Evolutionary conservation across 345 rosid species (phyloP), one percentile per base, ranked within the genome.

Genomic region (Ceriops decandra): DNA sequence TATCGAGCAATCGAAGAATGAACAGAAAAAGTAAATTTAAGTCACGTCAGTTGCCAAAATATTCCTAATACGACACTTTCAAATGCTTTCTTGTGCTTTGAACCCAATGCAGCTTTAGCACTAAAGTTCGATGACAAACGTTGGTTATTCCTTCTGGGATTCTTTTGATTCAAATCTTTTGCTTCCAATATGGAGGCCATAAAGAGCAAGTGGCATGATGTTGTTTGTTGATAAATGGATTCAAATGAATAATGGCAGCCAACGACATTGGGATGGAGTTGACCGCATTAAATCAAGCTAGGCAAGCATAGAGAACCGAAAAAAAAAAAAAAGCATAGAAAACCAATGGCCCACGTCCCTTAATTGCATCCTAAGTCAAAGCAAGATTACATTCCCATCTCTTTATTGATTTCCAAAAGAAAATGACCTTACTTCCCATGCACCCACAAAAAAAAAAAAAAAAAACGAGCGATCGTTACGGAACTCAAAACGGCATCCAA

Each of bases 181-280:
- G 81, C 74, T 63, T 57, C 84, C 79, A 69, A 68, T 28, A 16
- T 62, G 80, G 84, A 72, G 72, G 74, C 74, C 77, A 67, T 33
- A 80, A 77, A 77, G 79, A 62, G 57, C 26, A 56, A 33, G 19
- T 15, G 60, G 6, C 32, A 82, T 70, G 32, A 82, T 73, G 33
- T 65, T 73, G 87, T 66, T 76, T 62, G 62, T 62, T 52, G 46
- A 27, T 35, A 28, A 64, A 47, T 36, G 52, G 17, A 15, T 54
- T 68, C 52, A 27, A 59, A 57, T 53, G 59, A 71, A 52, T 61
- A 63, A 16, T 69, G 72, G 60, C 61, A 47, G 31, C 33, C 46
- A 47, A 31, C 28, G 30, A 15, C 35, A 21, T 27, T 15, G 24
- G 36, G 69, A 13, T 73, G 78, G 79, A 38, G 81, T 82, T 76